Conservation (phyloP, 148 eudicot species). For the Camellia granthamiana region DNA sequence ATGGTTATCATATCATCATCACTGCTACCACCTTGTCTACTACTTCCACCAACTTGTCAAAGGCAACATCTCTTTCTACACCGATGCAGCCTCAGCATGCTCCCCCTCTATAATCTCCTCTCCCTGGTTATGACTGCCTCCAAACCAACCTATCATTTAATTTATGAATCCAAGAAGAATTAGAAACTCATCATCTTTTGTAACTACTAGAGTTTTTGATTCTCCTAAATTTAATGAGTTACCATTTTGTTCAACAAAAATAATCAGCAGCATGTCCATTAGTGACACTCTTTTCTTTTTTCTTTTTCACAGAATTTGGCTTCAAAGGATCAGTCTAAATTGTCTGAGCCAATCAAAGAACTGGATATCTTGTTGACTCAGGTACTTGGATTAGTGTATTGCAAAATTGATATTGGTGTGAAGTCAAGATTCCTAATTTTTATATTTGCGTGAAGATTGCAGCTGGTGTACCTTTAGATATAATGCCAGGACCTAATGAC, state of each 20-base stretch:
- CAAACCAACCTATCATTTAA: not conserved
- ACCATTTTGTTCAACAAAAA: not conserved
- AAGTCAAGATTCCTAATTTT: conserved; percentile 14
- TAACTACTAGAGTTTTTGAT: not conserved
- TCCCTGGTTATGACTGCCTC: not conserved
- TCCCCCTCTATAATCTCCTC: not conserved
- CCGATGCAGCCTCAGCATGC: not conserved
- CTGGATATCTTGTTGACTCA: conserved; percentile 87
- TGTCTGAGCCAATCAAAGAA: conserved; percentile 81
- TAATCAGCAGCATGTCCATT: not conserved
- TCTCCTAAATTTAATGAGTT: not conserved
- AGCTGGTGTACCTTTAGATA: conserved; percentile 78
- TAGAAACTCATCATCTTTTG: not conserved
- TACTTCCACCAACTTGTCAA: not conserved
- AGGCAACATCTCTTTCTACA: not conserved
- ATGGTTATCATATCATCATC: not conserved
- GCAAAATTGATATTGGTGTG: not conserved
- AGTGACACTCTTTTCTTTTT: not conserved
- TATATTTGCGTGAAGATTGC: conserved; percentile 60
- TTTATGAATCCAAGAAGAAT: not conserved
- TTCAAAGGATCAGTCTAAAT: conserved; percentile 73
- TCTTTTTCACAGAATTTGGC: conserved; percentile 65
- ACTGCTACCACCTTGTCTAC: not conserved
- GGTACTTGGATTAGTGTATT: conserved; percentile 41
- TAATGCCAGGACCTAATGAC: conserved; percentile 87